phyloP scores from a whole-genome alignment of 2,329 filamentous ascomycete species.

The Ceratocystis alfenasii region DNA sequence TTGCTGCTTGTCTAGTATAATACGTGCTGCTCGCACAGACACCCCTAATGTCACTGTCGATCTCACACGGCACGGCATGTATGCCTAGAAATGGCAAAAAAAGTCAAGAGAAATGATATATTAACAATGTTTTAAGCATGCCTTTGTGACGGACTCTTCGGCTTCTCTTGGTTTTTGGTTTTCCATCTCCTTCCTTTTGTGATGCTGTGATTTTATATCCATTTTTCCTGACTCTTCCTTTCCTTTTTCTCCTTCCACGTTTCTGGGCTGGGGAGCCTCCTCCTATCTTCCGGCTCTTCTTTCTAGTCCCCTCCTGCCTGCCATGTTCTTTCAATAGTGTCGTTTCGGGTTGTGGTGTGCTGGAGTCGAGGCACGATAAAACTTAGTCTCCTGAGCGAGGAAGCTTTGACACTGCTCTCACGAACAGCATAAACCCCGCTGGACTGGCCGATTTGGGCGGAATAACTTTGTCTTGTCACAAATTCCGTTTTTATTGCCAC shows the following conservation, averaged over 20 bases:
- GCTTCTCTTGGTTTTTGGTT: not conserved
- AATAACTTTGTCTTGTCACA: no score
- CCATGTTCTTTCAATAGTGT: not conserved
- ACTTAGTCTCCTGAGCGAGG: not conserved
- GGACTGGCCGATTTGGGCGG: no score
- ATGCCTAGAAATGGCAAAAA: slow-evolving; percentile 1
- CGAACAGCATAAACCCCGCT: no score
- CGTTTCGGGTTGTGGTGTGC: slow-evolving; percentile 1
- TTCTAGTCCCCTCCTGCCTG: not conserved
- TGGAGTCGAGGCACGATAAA: not conserved
- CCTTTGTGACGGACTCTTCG: not conserved
- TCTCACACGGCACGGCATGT: slow-evolving; percentile 5
- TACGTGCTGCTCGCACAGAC: not conserved
- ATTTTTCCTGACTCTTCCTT: not conserved
- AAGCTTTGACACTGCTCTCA: not conserved
- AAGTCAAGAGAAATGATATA: not conserved
- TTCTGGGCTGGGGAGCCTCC: not conserved
- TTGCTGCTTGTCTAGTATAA: not conserved
- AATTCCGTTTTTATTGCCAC: not conserved
- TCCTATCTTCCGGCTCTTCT: not conserved
- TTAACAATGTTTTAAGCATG: not conserved
- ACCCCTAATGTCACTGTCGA: slow-evolving; percentile 10
- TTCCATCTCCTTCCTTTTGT: not conserved
- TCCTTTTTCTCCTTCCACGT: not conserved
- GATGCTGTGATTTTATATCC: not conserved